Base-by-base conservation (phyloP, 78 protist species). In the Planoprotostelium fungivorum region DNA sequence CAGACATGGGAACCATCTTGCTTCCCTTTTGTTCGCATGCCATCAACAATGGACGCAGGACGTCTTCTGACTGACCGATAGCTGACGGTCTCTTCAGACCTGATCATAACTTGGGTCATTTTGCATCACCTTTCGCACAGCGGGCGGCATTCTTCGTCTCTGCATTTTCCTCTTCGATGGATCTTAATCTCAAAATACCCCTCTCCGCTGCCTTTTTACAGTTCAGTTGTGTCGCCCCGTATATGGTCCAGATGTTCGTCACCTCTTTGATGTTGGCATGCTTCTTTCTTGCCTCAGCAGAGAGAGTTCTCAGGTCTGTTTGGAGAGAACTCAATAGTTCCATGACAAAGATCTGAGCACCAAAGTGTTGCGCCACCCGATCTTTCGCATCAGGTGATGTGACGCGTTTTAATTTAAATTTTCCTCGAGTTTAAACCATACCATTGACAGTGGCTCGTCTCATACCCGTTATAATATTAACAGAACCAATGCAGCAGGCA, bases 1-100 rank as follows among this genome's bases (percentile, higher is more conserved):
- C 88, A 36, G 94, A 84, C 35, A 89, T 86, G 16, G 92, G 83
- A 29, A 92, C 85, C 94, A 92, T 86, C 29, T 92, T 92, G 84
- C 90, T 91, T 84, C 90, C 90, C 84, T 92, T 92, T 38, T 91
- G 87, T 84, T 92, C 94, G 5, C 91, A 92, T 38, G 94, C 91
- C 73, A 92, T 51, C 63, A 92, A 38, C 29, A 92, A 92, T 89
- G 94, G 94, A 73, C 90, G 89, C 28, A 92, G 63, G 0, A 92
- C 91, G 85, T 92, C 94, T 35, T 92, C 94, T 35, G 92, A 89
- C 37, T 89, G 73, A 51, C 73, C 73, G 73, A 51, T 51, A 51
- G 73, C 73, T 51, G 5, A 25, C 31, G 73, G 31, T 5, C 16
- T 25, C 5, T 25, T 51, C 31, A 51, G 73, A 51, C 16, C 31